A percentile compares a stretch with the other conserved stretches of the same genome.
Evolutionary conservation across 208 protist genomes (phyloP).

Genomic region (Angomonas desouzai): DNA sequence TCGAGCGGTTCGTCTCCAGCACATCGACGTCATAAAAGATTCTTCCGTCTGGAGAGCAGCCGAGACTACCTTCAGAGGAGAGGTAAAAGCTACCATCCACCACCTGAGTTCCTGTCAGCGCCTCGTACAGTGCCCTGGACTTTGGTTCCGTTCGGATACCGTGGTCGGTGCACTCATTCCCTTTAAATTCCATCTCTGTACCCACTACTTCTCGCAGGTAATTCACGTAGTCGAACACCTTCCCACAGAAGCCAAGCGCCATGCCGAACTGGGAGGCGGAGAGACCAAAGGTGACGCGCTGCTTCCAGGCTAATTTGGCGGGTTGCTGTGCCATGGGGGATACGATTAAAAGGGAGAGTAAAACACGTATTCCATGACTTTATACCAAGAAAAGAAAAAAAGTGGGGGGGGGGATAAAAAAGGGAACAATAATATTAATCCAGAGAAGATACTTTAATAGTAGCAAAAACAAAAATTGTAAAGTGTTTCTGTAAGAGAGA

Average conservation of each 20-base stretch:
- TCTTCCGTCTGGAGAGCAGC: slow-evolving; percentile 80
- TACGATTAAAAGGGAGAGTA: too few relatives aligned
- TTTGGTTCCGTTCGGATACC: slow-evolving; percentile 82
- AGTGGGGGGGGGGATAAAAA: slow-evolving; percentile 11
- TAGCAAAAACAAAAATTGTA: slow-evolving; percentile 3
- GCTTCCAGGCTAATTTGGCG: slow-evolving; percentile 59
- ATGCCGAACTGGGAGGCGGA: slow-evolving; percentile 87
- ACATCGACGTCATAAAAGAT: slow-evolving; percentile 35
- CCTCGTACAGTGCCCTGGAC: slow-evolving; percentile 75
- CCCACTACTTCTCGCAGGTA: slow-evolving; percentile 72
- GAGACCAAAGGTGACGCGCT: slow-evolving; percentile 43
- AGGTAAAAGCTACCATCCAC: slow-evolving; percentile 82
- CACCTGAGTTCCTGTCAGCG: slow-evolving; percentile 63
- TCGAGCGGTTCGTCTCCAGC: not conserved
- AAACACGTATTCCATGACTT: too few relatives aligned
- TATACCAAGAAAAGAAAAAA: slow-evolving; percentile 7
- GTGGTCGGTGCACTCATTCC: slow-evolving; percentile 73
- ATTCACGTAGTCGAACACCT: slow-evolving; percentile 76
- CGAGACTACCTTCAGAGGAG: slow-evolving; percentile 48
- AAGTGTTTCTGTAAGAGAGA: too few relatives aligned
- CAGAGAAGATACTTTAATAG: too few relatives aligned
- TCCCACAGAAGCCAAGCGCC: slow-evolving; percentile 76
- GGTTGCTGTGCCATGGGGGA: slow-evolving; percentile 82
- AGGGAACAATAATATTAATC: too few relatives aligned
- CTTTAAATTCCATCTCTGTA: slow-evolving; percentile 75